These are phyloP conservation scores for Cladobotryum protrusum DNA, from an alignment of 2,329 filamentous ascomycete genomes.

Conservation along the genomic window DNA sequence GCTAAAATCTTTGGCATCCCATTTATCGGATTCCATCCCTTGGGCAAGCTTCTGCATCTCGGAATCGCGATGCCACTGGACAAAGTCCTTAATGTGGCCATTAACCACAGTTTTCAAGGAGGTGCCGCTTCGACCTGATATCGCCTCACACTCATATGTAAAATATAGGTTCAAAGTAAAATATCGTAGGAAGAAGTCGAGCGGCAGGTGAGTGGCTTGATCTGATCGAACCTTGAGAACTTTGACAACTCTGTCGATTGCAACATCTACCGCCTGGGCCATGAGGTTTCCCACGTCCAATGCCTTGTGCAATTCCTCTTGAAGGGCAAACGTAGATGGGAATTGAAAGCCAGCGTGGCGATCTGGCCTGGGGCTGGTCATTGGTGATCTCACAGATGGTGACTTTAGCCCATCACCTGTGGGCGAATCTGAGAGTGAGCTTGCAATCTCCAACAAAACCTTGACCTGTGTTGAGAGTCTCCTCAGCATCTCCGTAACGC, in stretches of 20 bases:
- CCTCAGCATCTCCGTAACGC: conserved; percentile 79
- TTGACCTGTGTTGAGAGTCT: conserved; percentile 88
- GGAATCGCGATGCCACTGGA: conserved; percentile 61
- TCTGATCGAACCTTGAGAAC: conserved; percentile 71
- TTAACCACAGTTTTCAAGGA: conserved; percentile 75
- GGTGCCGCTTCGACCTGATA: conserved; percentile 71
- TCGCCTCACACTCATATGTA: conserved; percentile 78
- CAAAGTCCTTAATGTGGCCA: conserved; percentile 73
- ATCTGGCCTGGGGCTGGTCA: conserved; percentile 44
- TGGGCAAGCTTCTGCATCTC: conserved; percentile 70
- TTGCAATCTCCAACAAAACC: conserved; percentile 88
- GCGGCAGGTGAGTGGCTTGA: conserved; percentile 61
- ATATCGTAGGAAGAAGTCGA: conserved; percentile 70
- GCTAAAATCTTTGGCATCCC: conserved; percentile 70
- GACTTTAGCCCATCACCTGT: conserved; percentile 38
- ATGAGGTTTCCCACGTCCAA: conserved; percentile 73
- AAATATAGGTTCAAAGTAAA: conserved; percentile 78
- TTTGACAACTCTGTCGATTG: conserved; percentile 70
- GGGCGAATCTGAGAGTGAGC: conserved; percentile 51
- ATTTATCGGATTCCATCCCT: conserved; percentile 73
- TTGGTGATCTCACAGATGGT: conserved; percentile 44
- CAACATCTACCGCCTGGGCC: conserved; percentile 73
- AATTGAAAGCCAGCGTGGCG: conserved; percentile 19
- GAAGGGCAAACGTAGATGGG: conserved; percentile 41
- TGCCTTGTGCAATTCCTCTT: conserved; percentile 70